These are phyloP conservation scores for Pseudozyma thailandica DNA, from an alignment of 1,284 basidiomycete species.

Conservation along the genomic window DNA sequence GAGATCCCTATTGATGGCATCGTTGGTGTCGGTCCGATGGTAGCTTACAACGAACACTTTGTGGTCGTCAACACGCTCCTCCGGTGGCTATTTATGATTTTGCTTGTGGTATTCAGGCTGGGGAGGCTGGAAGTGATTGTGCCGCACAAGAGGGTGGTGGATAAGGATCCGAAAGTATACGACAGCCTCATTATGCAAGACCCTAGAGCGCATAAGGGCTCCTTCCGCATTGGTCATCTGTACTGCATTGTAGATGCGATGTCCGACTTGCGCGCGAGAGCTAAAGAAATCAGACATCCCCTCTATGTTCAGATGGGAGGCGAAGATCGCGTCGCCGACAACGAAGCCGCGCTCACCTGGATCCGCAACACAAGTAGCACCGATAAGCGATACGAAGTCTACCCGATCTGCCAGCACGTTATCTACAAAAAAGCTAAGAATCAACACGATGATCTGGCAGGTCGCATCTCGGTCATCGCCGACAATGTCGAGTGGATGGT, in stretches of 20 bases:
- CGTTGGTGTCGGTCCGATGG: conserved; percentile 62
- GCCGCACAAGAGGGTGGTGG: conserved; percentile 63
- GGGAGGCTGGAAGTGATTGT: conserved; percentile 58
- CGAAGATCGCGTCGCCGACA: conserved; percentile 58
- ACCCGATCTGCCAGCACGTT: conserved; percentile 66
- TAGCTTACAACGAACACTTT: conserved; percentile 49
- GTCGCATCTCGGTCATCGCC: conserved; percentile 59
- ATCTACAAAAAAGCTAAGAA: conserved; percentile 65
- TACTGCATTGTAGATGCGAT: conserved; percentile 52
- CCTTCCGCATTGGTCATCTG: conserved; percentile 63
- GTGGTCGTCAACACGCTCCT: conserved; percentile 34
- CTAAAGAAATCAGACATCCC: conserved; percentile 49
- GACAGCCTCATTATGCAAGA: conserved; percentile 62
- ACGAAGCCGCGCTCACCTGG: conserved; percentile 39
- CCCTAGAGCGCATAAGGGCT: conserved; percentile 60
- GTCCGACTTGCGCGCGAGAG: conserved; percentile 30
- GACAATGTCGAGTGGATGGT: conserved; percentile 66
- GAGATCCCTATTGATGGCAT: conserved; percentile 64
- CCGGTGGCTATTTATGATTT: conserved; percentile 7
- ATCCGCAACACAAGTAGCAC: conserved; percentile 33
- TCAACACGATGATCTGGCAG: conserved; percentile 64
- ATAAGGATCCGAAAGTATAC: conserved; percentile 66
- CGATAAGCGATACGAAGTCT: conserved; percentile 58
- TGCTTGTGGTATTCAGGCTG: conserved; percentile 27
- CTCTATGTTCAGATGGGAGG: conserved; percentile 62